Evolutionary conservation across 2,329 filamentous ascomycete species (phyloP).

Genomic region (Diaporthe helianthi): DNA sequence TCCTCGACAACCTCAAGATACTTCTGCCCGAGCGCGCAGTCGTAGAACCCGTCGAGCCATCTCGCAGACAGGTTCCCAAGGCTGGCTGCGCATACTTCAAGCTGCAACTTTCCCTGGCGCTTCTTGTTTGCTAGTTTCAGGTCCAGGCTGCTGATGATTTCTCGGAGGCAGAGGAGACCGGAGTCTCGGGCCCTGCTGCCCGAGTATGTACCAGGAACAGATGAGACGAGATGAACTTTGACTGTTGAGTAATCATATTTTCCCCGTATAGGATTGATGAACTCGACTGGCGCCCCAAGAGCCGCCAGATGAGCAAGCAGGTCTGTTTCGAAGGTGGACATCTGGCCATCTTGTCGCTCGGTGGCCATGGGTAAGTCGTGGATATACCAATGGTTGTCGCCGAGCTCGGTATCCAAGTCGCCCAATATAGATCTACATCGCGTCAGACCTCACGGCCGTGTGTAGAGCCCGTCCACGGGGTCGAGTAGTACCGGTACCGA

Average conservation of each 20-base stretch:
- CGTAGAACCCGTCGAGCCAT: constrained; percentile 38
- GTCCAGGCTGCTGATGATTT: constrained; percentile 33
- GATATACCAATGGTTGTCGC: constrained; percentile 42
- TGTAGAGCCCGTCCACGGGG: not conserved
- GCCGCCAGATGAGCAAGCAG: constrained; percentile 36
- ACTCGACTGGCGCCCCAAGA: constrained; percentile 35
- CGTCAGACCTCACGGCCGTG: not conserved
- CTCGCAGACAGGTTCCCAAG: constrained; percentile 37
- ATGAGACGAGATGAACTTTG: constrained; percentile 39
- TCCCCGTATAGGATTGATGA: constrained; percentile 37
- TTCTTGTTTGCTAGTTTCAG: constrained; percentile 33
- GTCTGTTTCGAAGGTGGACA: constrained; percentile 36
- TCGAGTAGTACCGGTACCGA: constrained; percentile 33
- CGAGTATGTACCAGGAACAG: constrained; percentile 36
- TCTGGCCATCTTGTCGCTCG: not conserved
- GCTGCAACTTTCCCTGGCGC: constrained; percentile 29
- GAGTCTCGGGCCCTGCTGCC: constrained; percentile 37
- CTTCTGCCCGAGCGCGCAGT: constrained; percentile 37
- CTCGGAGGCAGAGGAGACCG: constrained; percentile 38
- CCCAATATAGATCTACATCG: constrained; percentile 37
- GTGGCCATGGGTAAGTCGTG: constrained; percentile 38
- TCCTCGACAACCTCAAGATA: constrained; percentile 28
- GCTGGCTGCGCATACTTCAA: constrained; percentile 39
- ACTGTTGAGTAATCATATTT: constrained; percentile 39
- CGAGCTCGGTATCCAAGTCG: constrained; percentile 38